Conservation (phyloP, 768 basidiomycete species). For the Rhodosporidiobolus sp. region DNA sequence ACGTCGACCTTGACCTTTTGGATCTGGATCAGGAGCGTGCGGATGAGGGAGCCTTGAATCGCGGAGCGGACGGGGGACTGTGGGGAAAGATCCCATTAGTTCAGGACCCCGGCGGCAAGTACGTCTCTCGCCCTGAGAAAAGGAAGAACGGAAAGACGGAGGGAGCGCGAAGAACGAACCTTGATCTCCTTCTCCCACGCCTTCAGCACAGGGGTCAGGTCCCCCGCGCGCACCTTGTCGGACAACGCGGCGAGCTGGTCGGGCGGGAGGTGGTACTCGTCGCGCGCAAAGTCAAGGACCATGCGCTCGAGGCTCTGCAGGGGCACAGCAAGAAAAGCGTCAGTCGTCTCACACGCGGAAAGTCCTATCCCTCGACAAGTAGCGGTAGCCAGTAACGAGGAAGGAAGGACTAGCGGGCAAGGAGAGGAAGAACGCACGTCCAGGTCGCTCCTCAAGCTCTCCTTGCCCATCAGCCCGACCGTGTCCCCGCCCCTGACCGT, state of each 20-base stretch:
- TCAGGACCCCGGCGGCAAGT: background rate
- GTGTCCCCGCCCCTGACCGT: constrained; percentile 79
- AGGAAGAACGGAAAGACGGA: background rate
- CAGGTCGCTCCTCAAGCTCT: constrained; percentile 79
- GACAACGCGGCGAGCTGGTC: constrained; percentile 66
- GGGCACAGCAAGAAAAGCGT: no score
- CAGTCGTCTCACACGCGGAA: no score
- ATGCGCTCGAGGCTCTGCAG: constrained; percentile 83
- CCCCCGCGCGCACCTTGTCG: constrained; percentile 66
- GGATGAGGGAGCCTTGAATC: constrained; percentile 71
- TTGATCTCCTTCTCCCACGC: constrained; percentile 91
- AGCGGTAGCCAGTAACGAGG: background rate
- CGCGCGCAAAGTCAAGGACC: constrained; percentile 77
- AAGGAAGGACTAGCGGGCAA: background rate
- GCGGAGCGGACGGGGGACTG: constrained; percentile 73
- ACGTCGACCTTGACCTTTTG: constrained; percentile 97
- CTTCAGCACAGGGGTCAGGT: constrained; percentile 78
- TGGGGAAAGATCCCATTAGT: background rate
- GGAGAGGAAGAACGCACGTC: constrained; percentile 54
- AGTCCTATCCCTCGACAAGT: background rate
- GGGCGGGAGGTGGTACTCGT: constrained; percentile 66
- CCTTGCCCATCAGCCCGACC: constrained; percentile 64
- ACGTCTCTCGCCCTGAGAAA: no score
- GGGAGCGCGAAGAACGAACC: constrained; percentile 43
- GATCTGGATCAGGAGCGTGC: constrained; percentile 83